Evolutionary conservation across 2,329 filamentous ascomycete genomes (phyloP).

Genomic region (Xylariaceae sp.): DNA sequence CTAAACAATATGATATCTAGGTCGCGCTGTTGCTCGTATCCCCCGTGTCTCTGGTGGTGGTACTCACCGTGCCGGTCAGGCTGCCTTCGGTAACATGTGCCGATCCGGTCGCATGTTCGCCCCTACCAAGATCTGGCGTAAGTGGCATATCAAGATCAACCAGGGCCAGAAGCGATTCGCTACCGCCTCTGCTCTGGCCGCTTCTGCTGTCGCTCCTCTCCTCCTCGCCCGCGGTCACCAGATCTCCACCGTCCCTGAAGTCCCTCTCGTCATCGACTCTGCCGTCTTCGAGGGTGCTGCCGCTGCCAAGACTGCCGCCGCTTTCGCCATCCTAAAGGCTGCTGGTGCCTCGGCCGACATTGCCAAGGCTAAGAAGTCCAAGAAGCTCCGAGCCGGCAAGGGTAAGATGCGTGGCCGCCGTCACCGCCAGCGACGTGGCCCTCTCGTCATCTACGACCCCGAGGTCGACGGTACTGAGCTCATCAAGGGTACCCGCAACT

Average conservation of each 20-base stretch:
- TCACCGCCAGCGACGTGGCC: conserved; percentile 95
- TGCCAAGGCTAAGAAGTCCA: conserved; percentile 92
- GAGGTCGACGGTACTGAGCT: conserved; percentile 94
- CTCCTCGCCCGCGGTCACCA: conserved; percentile 97
- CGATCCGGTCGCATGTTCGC: conserved; percentile 99
- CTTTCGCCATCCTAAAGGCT: conserved; percentile 81
- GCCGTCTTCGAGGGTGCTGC: conserved; percentile 76
- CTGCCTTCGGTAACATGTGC: conserved; percentile 99
- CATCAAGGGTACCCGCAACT: conserved; percentile 94
- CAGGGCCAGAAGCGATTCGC: conserved; percentile 99
- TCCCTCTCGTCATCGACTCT: conserved; percentile 93
- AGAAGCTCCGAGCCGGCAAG: conserved; percentile 97
- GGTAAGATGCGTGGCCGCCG: conserved; percentile 97
- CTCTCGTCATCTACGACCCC: conserved; percentile 95
- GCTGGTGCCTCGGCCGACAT: conserved; percentile 87
- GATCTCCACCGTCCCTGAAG: conserved; percentile 87
- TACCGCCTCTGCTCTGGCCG: conserved; percentile 94
- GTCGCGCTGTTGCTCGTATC: conserved; percentile 99
- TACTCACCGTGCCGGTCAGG: conserved; percentile 99
- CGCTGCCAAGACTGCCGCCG: conserved; percentile 83
- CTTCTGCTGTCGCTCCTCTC: conserved; percentile 90
- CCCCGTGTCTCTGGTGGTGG: conserved; percentile 99
- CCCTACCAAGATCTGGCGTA: conserved; percentile 99
- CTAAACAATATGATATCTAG: conserved; percentile 44
- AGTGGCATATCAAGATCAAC: conserved; percentile 99